These are phyloP conservation scores for Cladosporium sp. DNA, from an alignment of 2,329 filamentous ascomycete genomes.

Conservation along the genomic window DNA sequence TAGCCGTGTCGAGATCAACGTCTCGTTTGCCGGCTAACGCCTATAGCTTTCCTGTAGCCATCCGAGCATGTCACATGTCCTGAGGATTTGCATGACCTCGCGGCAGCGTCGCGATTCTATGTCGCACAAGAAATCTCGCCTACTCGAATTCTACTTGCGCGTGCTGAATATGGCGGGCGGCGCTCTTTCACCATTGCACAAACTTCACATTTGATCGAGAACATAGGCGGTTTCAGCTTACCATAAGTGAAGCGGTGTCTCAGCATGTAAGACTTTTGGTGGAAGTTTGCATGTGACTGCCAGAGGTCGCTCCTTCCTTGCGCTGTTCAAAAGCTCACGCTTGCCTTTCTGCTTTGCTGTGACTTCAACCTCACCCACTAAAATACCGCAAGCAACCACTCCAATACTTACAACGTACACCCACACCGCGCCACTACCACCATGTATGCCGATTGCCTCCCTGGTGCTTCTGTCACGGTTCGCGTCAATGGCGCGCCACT, in stretches of 20 bases:
- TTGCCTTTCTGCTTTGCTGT: not conserved
- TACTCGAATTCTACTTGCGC: not conserved
- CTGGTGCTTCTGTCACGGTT: constrained; percentile 21
- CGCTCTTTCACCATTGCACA: not conserved
- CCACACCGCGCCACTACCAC: not conserved
- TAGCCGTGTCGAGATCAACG: not conserved
- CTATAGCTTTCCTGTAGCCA: not conserved
- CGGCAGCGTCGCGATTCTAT: not conserved
- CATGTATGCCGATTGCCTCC: constrained; percentile 9
- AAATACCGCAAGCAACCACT: not conserved
- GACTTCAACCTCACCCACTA: not conserved
- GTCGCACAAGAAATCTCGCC: not conserved
- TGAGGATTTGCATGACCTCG: not conserved
- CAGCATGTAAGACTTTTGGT: not conserved
- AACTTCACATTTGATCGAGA: not conserved
- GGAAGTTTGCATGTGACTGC: not conserved
- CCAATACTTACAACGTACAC: not conserved
- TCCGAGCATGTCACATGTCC: not conserved
- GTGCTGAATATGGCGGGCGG: too few species aligned
- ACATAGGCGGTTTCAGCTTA: not conserved
- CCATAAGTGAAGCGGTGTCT: not conserved
- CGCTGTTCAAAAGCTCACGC: not conserved
- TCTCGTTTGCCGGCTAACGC: not conserved
- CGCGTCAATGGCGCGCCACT: constrained; percentile 15
- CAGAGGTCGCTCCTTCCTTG: not conserved